Evolutionary conservation across 164 flowering plant genomes (phyloP), one percentile per base, ranked within the genome.

Genomic region (Annona squamosa): DNA sequence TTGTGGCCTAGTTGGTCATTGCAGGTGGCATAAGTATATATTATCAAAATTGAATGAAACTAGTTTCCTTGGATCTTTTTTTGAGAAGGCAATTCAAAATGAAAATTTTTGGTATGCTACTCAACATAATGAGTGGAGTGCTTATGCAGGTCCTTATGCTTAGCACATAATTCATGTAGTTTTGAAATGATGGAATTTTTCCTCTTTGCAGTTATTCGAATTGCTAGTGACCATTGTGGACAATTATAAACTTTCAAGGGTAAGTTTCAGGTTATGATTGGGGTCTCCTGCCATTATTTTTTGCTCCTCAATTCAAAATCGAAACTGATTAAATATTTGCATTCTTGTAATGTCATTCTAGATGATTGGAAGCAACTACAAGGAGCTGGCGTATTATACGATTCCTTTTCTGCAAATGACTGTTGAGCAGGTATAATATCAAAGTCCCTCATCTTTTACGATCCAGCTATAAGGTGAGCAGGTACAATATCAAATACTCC

Each of bases 341-440:
- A 2, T 52, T 26, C 26, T 10, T 37, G 19, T 65, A 46, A 70
- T 62, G 67, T 77, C 65, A 74, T 41, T 75, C 65, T 65, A 93
- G 99, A 86, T 88, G n/a, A 76, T 96, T 68, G 74, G 71, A 41
- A 82, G 82, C 69, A 86, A 89, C 78, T 63, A 84, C 64, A 85
- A 78, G 65, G 97, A 92, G 78, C 79, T 96, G 81, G 91, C 85
- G 13, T 92, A 96, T 77, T 89, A 90, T 81, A 88, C 94, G 3
- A 78, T 93, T 78, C 91, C 86, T 68, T 96, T 90, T 79, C 81
- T 93, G 79, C 97, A 96, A 76, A 89, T 93, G 77, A 93, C 98
- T 52, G 95, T 91, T 75, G 93, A 92, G 71, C 97, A 96, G 97
- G 98, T 93, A 76, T 47, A 26, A 42, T 19, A 26, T 4, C 45